phyloP scores from a whole-genome alignment of 129 eudicot species.

The Pseudognaphalium luteoalbum region DNA sequence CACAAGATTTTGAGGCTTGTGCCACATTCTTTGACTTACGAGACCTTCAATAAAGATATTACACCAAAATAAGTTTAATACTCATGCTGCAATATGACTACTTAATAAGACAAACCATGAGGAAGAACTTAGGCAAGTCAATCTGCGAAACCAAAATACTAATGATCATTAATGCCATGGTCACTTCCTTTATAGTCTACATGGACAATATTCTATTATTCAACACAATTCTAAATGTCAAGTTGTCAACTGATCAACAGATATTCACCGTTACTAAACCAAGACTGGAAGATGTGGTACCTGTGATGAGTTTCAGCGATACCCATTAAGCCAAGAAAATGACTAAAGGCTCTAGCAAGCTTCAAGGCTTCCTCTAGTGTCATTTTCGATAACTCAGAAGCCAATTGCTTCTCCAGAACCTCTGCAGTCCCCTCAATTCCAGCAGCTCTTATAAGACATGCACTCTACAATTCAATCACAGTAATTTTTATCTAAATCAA shows the following conservation, averaged over 20 bases:
- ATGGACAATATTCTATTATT: constrained; percentile 17
- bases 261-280: background rate
- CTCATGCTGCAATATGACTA: background rate
- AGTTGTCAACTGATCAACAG: background rate
- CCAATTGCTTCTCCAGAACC: constrained; percentile 76
- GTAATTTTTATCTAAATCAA: constrained; percentile 11
- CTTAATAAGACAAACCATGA: background rate
- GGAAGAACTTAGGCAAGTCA: background rate
- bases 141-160: constrained; percentile 4
- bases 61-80: constrained; percentile 1
- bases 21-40: constrained; percentile 55
- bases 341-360: constrained; percentile 87
- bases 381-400: constrained; percentile 78
- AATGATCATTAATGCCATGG: background rate
- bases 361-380: constrained; percentile 76
- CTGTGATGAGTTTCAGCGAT: constrained; percentile 99
- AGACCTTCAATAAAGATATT: constrained; percentile 49
- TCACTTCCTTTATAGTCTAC: background rate
- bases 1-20: constrained; percentile 85
- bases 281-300: constrained; percentile 38
- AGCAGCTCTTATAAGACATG: constrained; percentile 77
- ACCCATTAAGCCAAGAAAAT: constrained; percentile 76
- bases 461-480: constrained; percentile 61
- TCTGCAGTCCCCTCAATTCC: constrained; percentile 90
- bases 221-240: constrained; percentile 3